A percentile compares a stretch with the other conserved stretches of the same genome.
Conservation (phyloP, 2,329 filamentous ascomycete species). For the Botrytis hyacinthi region DNA sequence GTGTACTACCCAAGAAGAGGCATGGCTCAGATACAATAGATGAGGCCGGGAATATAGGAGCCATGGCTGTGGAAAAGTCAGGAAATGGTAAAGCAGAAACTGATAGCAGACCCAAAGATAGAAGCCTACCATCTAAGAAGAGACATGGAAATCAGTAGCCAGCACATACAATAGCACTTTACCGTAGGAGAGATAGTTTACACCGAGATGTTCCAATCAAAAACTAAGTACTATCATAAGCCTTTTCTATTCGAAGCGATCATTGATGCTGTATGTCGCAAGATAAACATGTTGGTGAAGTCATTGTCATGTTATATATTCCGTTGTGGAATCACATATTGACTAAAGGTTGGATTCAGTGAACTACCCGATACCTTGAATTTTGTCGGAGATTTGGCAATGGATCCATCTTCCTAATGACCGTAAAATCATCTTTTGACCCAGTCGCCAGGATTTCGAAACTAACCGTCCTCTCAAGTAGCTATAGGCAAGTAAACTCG, state of each 20-base stretch:
- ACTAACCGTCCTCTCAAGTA: neutral
- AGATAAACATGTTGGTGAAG: neutral
- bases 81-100: neutral
- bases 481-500: too few species aligned
- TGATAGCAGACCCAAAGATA: neutral
- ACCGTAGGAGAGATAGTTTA: neutral
- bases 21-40: neutral
- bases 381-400: too few species aligned
- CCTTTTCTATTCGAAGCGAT: neutral
- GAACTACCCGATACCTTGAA: too few species aligned
- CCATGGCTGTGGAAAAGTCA: neutral
- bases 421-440: accelerated
- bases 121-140: neutral
- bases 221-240: neutral
- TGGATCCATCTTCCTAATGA: too few species aligned
- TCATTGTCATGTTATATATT: too few species aligned
- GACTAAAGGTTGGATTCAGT: too few species aligned
- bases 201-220: neutral
- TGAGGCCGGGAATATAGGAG: neutral
- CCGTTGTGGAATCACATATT: too few species aligned
- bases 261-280: neutral
- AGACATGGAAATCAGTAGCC: neutral
- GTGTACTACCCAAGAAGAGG: neutral
- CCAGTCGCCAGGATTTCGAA: neutral
- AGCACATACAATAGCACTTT: neutral